phyloP scores from a whole-genome alignment of 257 asterid genomes.

The Verbena officinalis region DNA sequence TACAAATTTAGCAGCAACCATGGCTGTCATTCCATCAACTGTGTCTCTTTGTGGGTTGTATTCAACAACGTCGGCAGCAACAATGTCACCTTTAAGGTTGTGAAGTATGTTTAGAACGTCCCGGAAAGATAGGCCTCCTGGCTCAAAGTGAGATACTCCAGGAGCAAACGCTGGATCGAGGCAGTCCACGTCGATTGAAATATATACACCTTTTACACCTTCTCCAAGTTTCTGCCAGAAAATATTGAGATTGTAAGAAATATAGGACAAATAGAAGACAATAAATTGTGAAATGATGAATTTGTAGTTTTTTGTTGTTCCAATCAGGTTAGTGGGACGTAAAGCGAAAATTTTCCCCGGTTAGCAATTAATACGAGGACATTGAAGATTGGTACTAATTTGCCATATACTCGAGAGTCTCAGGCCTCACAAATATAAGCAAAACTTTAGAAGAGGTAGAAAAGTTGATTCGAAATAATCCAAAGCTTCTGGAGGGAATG shows the following conservation, averaged over 20 bases:
- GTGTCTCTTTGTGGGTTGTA: slow-evolving; percentile 98
- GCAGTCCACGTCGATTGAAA: slow-evolving; percentile 85
- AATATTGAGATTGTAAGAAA: background rate
- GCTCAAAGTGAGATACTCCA: slow-evolving; percentile 97
- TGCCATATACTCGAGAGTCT: background rate
- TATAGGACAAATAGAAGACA: slow-evolving; percentile 9
- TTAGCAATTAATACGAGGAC: background rate
- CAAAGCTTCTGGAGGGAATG: background rate
- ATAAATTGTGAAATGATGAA: background rate
- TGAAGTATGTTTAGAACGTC: slow-evolving; percentile 94
- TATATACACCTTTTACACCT: slow-evolving; percentile 95
- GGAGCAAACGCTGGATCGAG: slow-evolving; percentile 99
- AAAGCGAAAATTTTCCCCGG: too few relatives aligned
- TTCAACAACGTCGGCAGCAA: slow-evolving; percentile 97
- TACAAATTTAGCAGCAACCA: slow-evolving; percentile 97
- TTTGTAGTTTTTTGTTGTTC: background rate
- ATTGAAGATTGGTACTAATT: background rate
- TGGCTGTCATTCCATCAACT: slow-evolving; percentile 97
- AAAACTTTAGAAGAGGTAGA: too few relatives aligned
- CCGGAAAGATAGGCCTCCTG: slow-evolving; percentile 98
- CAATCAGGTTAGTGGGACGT: too few relatives aligned
- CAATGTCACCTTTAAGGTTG: slow-evolving; percentile 85
- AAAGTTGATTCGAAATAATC: background rate
- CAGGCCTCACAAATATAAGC: slow-evolving; percentile 2
- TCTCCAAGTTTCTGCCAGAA: slow-evolving; percentile 86